Evolutionary conservation across 305 asterid species (phyloP), one percentile per base, ranked within the genome.

Genomic region (Fraxinus xanthoxyloides): DNA sequence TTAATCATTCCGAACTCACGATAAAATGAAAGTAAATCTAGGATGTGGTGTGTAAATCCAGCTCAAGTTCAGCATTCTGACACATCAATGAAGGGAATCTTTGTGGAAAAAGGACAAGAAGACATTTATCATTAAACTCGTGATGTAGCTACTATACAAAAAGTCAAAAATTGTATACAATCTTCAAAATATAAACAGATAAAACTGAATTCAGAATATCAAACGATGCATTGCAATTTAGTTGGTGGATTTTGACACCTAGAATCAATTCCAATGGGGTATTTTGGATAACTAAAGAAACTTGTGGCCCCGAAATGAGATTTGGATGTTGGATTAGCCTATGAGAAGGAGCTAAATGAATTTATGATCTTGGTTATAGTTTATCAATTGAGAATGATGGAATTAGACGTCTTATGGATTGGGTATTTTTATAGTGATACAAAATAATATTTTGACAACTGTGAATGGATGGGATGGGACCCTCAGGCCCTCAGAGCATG

Each of bases 221-320:
- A 67, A 9, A 67, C 74, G 38, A 26, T 67, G 38, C 74, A 12
- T 67, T 67, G 74, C 74, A 67, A 67, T 15, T 67, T 12, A 4
- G 74, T 28, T 67, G 74, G 38, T 13, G 21, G 74, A 15, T 67
- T 26, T 67, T 13, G 74, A 28, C 74, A 67, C 7, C 7, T 23
- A 26, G 73, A 65, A 65, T 35, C 19, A 24, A 65, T 65, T 26
- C 15, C 8, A 26, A 65, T 65, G 8, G 34, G 17, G 74, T 67
- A 67, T 67, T 67, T 67, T 67, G 74, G 74, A 67, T 67, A 67
- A 67, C 74, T 67, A 67, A 26, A 28, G 36, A 67, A 28, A 67
- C 36, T 10, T 65, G 31, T 23, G 7, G 35, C 17, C 74, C 38
- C 36, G 2, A 1, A 28, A 67, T 28, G 35, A 67, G 74, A 67